A percentile compares a stretch with the other conserved stretches of the same genome.
Conservation (phyloP, 257 asterid genomes). For the Primulina eburnea region DNA sequence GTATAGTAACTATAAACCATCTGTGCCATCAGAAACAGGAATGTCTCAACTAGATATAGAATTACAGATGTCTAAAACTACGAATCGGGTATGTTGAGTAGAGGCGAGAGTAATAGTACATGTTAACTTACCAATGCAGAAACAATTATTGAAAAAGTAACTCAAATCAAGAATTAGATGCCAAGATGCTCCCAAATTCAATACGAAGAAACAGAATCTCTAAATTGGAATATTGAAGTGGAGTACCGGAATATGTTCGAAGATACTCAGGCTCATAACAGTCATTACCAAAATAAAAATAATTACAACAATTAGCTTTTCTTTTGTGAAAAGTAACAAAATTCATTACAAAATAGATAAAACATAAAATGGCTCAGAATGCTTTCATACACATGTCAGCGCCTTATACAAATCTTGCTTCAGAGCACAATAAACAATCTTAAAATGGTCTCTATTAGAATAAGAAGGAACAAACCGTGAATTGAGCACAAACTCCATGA, state of each 20-base stretch:
- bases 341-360: not conserved
- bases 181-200: not conserved
- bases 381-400: not conserved
- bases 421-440: not conserved
- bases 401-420: not conserved
- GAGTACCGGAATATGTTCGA: not conserved
- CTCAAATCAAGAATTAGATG: not conserved
- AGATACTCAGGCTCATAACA: not conserved
- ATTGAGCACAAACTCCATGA: slow-evolving; percentile 74
- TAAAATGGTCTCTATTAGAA: not conserved
- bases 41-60: not conserved
- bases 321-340: not conserved
- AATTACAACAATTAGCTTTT: not conserved
- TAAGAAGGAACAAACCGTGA: not conserved
- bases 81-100: not conserved
- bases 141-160: no score
- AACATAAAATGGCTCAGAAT: not conserved
- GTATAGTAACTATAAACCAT: no score
- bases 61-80: not conserved
- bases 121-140: not conserved
- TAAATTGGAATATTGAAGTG: not conserved
- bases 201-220: not conserved
- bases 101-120: not conserved
- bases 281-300: no score
- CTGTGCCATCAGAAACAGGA: not conserved